A percentile compares a stretch with the other conserved stretches of the same genome.
Conservation (phyloP, 192 early-diverging fungal species). For the Podila epigama region DNA sequence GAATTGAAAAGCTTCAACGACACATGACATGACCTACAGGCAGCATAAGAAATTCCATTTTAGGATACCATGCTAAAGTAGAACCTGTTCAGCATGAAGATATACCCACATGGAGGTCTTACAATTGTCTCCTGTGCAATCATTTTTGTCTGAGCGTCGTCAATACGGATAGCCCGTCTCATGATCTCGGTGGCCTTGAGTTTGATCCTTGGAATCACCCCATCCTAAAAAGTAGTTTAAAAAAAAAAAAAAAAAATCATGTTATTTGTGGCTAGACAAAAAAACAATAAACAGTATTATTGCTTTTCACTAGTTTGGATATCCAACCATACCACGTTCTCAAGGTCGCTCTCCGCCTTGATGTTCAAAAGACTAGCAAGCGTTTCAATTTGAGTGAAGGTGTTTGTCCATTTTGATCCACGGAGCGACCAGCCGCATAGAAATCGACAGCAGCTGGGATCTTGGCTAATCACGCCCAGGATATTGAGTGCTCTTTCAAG, state of each 20-base stretch:
- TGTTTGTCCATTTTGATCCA: conserved; percentile 5
- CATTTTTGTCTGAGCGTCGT: conserved; percentile 21
- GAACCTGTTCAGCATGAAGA: neutral
- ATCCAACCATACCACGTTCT: conserved; percentile 25
- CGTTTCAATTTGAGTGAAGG: conserved; percentile 11
- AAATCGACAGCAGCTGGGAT: conserved; percentile 17
- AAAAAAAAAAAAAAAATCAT: neutral
- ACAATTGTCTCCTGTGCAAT: conserved; percentile 19
- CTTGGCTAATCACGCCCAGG: conserved; percentile 10
- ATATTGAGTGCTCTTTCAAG: conserved; percentile 4
- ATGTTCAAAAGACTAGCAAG: conserved; percentile 6
- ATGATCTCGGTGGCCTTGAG: conserved; percentile 21
- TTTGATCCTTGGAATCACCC: conserved; percentile 9
- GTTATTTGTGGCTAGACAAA: neutral
- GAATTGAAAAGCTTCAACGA: neutral
- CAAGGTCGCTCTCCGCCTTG: neutral
- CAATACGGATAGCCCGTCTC: neutral
- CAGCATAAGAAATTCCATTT: neutral
- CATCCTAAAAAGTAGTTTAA: conserved; percentile 6
- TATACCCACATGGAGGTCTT: neutral
- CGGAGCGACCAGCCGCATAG: conserved; percentile 25
- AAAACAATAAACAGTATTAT: no score
- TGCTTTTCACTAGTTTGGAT: no score
- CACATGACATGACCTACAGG: neutral
- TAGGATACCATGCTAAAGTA: neutral